phyloP scores from a whole-genome alignment of 306 rosid genomes.

The Ceratonia siliqua region DNA sequence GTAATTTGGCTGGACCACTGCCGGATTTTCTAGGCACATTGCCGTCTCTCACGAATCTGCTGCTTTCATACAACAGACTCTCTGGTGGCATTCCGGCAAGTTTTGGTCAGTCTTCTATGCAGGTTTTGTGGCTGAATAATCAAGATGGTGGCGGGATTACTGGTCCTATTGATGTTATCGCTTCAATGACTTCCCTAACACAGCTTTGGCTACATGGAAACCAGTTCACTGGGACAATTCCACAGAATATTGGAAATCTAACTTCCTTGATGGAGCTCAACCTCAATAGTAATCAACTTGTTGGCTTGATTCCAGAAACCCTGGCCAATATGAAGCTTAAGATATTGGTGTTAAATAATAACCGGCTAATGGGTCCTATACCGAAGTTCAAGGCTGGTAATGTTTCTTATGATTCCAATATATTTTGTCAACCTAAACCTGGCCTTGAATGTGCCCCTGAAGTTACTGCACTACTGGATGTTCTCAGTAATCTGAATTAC shows the following conservation, averaged over 20 bases:
- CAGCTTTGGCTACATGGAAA: conserved; percentile 86
- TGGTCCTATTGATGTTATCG: conserved; percentile 61
- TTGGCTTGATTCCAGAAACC: conserved; percentile 61
- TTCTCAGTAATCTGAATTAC: conserved; percentile 55
- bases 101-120: conserved; percentile 57
- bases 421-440: conserved; percentile 64
- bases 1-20: conserved; percentile 63
- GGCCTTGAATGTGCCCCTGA: conserved; percentile 59
- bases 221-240: conserved; percentile 64
- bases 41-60: conserved; percentile 54
- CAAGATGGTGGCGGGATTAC: conserved; percentile 62
- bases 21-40: conserved; percentile 70
- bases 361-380: conserved; percentile 69
- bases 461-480: conserved; percentile 61
- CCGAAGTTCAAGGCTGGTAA: conserved; percentile 62
- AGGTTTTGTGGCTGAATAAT: conserved; percentile 73
- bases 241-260: conserved; percentile 57
- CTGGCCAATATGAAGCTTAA: conserved; percentile 63
- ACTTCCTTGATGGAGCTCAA: conserved; percentile 63
- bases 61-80: conserved; percentile 55
- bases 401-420: conserved; percentile 54
- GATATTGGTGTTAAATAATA: conserved; percentile 58
- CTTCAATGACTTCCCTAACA: conserved; percentile 58
- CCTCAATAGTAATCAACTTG: conserved; percentile 68
- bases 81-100: conserved; percentile 58